phyloP scores from a whole-genome alignment of 129 eudicot genomes.

The Artemisia tridentata region DNA sequence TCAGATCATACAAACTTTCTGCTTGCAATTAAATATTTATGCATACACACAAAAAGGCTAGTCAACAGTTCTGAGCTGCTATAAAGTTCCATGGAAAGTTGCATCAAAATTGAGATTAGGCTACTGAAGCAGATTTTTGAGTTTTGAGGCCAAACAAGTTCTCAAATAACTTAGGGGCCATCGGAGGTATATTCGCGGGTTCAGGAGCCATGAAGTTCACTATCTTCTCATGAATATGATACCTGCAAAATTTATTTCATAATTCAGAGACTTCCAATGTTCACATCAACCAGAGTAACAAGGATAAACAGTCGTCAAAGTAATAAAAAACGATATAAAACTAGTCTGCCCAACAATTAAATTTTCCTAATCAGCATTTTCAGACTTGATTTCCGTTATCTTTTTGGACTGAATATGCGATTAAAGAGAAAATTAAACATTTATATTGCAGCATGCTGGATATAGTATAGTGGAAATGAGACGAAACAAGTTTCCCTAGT shows the following conservation, averaged over 20 bases:
- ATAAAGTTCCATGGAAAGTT: not conserved
- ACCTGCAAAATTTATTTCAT: slow-evolving; percentile 46
- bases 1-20: not conserved
- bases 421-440: not conserved
- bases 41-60: no score
- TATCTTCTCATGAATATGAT: slow-evolving; percentile 79
- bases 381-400: not conserved
- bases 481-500: not conserved
- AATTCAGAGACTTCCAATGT: not conserved
- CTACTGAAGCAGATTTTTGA: slow-evolving; percentile 33
- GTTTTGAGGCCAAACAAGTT: slow-evolving; percentile 67
- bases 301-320: no score
- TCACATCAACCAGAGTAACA: not conserved
- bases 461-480: not conserved
- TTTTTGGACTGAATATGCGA: not conserved
- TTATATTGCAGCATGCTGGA: not conserved
- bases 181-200: slow-evolving; percentile 60
- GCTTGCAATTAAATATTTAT: not conserved
- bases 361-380: not conserved
- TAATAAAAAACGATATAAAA: no score
- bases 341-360: not conserved
- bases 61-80: slow-evolving; percentile 3
- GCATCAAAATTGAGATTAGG: not conserved
- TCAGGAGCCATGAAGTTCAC: slow-evolving; percentile 92
- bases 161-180: slow-evolving; percentile 74